Percentiles rank a stretch among this genome's conserved stretches.
Evolutionary conservation across 495 filamentous ascomycete genomes (phyloP).

Genomic region (Trichoderma virens): DNA sequence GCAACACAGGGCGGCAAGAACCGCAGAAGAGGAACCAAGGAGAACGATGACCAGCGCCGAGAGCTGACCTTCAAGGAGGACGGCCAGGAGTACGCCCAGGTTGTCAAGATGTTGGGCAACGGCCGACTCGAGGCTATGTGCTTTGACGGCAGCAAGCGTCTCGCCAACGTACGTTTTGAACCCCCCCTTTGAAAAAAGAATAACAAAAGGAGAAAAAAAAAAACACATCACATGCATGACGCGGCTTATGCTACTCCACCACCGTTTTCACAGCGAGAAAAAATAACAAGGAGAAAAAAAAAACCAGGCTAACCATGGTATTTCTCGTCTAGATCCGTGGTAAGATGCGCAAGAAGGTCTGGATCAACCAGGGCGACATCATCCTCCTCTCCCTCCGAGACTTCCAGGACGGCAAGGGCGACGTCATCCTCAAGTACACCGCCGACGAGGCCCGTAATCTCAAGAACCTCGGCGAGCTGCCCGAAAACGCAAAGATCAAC

Average conservation of each 20-base stretch:
- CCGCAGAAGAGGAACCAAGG: slow-evolving; percentile 97
- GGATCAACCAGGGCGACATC: slow-evolving; percentile 99
- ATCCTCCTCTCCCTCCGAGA: slow-evolving; percentile 94
- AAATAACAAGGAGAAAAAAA: background rate
- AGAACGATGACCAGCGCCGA: slow-evolving; percentile 61
- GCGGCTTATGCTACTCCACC: background rate
- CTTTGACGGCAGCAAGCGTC: slow-evolving; percentile 88
- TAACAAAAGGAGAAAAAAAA: background rate
- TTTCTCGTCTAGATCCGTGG: slow-evolving; percentile 54
- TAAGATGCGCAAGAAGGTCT: slow-evolving; percentile 96
- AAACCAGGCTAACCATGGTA: background rate
- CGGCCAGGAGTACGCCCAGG: slow-evolving; percentile 98
- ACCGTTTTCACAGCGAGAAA: background rate
- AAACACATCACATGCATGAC: background rate
- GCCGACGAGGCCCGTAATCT: slow-evolving; percentile 93
- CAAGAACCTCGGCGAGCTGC: slow-evolving; percentile 94
- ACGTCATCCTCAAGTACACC: slow-evolving; percentile 97
- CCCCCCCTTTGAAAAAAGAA: too few relatives aligned
- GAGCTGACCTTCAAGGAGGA: slow-evolving; percentile 98
- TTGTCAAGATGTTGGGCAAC: slow-evolving; percentile 98
- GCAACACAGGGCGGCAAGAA: slow-evolving; percentile 85
- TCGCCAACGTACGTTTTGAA: slow-evolving; percentile 46
- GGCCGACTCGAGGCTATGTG: slow-evolving; percentile 92
- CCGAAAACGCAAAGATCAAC: slow-evolving; percentile 98
- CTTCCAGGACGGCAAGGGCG: slow-evolving; percentile 98